These are phyloP conservation scores for Backusella circina DNA, from an alignment of 192 early-diverging fungal genomes.

Conservation along the genomic window DNA sequence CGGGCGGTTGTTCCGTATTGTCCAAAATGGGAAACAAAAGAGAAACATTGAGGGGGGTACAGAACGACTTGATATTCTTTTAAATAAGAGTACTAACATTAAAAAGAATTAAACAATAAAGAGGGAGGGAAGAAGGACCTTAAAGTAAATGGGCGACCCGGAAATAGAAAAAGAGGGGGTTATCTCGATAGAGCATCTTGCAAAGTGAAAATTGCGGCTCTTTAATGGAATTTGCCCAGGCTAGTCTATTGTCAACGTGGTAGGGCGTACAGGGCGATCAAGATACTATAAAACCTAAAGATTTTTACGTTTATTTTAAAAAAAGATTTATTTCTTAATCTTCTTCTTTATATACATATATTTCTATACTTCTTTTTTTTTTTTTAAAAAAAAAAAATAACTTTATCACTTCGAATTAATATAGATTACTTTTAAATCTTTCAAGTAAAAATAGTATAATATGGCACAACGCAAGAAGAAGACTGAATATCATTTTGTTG, in stretches of 20 bases:
- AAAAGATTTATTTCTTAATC: neutral
- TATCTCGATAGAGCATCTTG: neutral
- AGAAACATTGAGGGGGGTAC: neutral
- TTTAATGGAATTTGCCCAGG: neutral
- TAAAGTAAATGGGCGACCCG: neutral
- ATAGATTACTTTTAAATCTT: neutral
- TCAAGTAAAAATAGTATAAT: neutral
- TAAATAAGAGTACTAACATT: neutral
- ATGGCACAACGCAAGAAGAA: neutral
- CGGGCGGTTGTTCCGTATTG: neutral
- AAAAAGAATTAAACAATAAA: neutral
- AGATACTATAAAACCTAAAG: neutral
- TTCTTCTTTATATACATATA: neutral
- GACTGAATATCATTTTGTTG: slow-evolving; percentile 19
- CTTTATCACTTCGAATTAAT: neutral
- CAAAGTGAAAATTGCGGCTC: neutral
- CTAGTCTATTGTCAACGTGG: neutral
- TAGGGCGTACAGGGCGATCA: neutral
- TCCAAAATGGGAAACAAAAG: neutral
- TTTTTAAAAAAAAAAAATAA: neutral
- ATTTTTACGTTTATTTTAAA: neutral
- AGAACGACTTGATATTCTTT: neutral
- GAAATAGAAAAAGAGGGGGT: neutral
- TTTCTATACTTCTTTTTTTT: neutral
- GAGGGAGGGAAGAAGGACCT: neutral